A percentile compares a stretch with the other conserved stretches of the same genome.
These are phyloP conservation scores for Begonia masoniana DNA, from an alignment of 306 rosid species.

Conservation along the genomic window DNA sequence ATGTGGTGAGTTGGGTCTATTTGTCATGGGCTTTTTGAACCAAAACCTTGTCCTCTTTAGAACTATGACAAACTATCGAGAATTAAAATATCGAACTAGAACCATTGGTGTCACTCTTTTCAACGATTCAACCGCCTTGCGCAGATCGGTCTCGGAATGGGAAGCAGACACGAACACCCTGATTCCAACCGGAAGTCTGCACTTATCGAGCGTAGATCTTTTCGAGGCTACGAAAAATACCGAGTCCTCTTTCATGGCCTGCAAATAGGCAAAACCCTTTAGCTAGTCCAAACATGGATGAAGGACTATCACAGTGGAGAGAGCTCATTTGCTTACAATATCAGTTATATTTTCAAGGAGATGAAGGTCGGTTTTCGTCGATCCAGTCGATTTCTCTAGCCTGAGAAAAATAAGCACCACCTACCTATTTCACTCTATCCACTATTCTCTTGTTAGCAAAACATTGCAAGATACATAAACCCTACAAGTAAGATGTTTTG, in stretches of 20 bases:
- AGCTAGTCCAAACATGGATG: neutral
- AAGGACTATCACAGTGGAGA: slow-evolving; percentile 8
- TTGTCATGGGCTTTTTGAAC: too few species aligned
- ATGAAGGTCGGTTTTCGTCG: slow-evolving; percentile 37
- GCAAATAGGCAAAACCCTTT: slow-evolving; percentile 10
- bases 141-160: slow-evolving; percentile 72
- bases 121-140: slow-evolving; percentile 58
- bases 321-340: slow-evolving; percentile 44
- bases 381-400: slow-evolving; percentile 61
- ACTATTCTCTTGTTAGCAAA: too few species aligned
- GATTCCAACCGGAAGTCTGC: slow-evolving; percentile 68
- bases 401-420: slow-evolving; percentile 64
- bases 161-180: slow-evolving; percentile 73
- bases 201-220: slow-evolving; percentile 74
- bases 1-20: too few species aligned
- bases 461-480: too few species aligned
- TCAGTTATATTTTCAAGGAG: slow-evolving; percentile 63
- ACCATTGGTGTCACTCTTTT: slow-evolving; percentile 49
- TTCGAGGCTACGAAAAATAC: slow-evolving; percentile 53
- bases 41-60: too few species aligned
- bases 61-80: too few species aligned
- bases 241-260: slow-evolving; percentile 73
- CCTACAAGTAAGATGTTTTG: too few species aligned
- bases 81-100: too few species aligned
- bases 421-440: too few species aligned